Conservation (phyloP, 202 grass and related monocot species). For the Elaeis oleifera region DNA sequence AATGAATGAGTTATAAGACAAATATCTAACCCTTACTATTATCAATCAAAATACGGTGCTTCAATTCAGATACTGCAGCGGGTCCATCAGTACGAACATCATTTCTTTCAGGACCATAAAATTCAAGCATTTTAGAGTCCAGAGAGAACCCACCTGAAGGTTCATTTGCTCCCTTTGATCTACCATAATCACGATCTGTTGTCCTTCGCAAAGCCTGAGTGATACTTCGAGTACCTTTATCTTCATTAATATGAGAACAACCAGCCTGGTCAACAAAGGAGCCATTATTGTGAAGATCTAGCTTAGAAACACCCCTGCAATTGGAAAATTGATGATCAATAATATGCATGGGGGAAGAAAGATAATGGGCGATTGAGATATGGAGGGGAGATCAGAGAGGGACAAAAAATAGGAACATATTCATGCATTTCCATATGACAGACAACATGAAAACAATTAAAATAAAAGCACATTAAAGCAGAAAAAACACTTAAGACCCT, state of each 20-base stretch:
- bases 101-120: conserved; percentile 2
- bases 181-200: conserved; percentile 17
- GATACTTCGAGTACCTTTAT: conserved; percentile 24
- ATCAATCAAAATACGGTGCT: conserved; percentile 18
- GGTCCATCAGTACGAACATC: conserved; percentile 3
- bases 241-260: conserved; percentile 23
- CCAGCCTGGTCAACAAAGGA: conserved; percentile 27
- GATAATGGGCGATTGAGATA: too few species aligned
- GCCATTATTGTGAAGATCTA: conserved; percentile 15
- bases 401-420: too few species aligned
- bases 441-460: too few species aligned
- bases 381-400: too few species aligned
- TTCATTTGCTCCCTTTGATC: conserved; percentile 25
- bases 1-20: conserved; percentile 11
- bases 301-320: conserved; percentile 13
- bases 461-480: too few species aligned
- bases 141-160: not conserved
- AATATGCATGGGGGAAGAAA: too few species aligned
- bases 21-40: conserved; percentile 32
- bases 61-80: conserved; percentile 30
- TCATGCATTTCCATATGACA: too few species aligned
- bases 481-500: too few species aligned
- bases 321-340: not conserved
- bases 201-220: conserved; percentile 11
- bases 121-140: not conserved